Conservation (phyloP, 345 rosid genomes). For the Erucastrum elatum region DNA sequence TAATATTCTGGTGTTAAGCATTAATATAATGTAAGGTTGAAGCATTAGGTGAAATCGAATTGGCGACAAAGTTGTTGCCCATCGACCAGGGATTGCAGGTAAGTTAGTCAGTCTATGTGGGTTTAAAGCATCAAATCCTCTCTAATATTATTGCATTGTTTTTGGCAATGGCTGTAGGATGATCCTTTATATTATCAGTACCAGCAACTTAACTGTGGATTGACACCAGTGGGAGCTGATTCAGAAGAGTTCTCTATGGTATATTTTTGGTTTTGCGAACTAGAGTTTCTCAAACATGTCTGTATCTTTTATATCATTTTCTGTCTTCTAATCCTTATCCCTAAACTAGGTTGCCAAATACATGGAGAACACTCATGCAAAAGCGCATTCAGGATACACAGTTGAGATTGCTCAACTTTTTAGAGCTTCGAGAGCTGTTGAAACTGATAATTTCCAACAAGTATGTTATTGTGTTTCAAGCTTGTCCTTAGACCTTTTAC, state of each 20-base stretch:
- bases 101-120: slow-evolving; percentile 19
- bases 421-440: slow-evolving; percentile 60
- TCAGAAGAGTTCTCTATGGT: slow-evolving; percentile 72
- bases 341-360: slow-evolving; percentile 61
- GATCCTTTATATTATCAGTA: slow-evolving; percentile 72
- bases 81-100: slow-evolving; percentile 55
- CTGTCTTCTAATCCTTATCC: slow-evolving; percentile 15
- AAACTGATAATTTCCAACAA: slow-evolving; percentile 59
- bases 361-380: slow-evolving; percentile 80
- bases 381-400: slow-evolving; percentile 68
- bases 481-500: not conserved
- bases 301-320: not conserved
- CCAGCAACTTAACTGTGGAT: slow-evolving; percentile 66
- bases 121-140: slow-evolving; percentile 1
- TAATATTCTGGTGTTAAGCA: not conserved
- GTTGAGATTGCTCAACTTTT: slow-evolving; percentile 74
- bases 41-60: slow-evolving; percentile 83
- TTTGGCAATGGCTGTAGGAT: slow-evolving; percentile 47
- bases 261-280: slow-evolving; percentile 22
- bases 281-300: not conserved
- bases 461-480: slow-evolving; percentile 37
- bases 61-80: slow-evolving; percentile 76
- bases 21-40: slow-evolving; percentile 58
- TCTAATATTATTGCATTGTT: not conserved
- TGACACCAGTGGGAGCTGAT: slow-evolving; percentile 58